Conservation (phyloP, 768 basidiomycete genomes). For the Lactarius vividus region DNA sequence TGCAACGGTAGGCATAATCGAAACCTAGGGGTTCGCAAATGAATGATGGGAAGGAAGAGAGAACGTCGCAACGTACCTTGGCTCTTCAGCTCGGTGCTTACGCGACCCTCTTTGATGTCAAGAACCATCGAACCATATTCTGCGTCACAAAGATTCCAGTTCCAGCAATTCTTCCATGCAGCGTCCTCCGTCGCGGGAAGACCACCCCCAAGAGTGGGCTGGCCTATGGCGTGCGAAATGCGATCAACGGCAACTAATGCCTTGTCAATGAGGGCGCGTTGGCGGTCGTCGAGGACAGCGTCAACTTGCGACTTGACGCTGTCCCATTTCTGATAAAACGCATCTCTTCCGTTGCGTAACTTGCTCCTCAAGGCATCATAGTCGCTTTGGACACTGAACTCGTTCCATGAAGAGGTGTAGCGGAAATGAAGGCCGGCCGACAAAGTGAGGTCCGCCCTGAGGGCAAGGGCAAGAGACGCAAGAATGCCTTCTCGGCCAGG, state of each 20-base stretch:
- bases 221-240: conserved; percentile 56
- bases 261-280: conserved; percentile 85
- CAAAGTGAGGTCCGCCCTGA: conserved; percentile 93
- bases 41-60: neutral
- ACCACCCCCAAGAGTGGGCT: conserved; percentile 40
- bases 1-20: conserved; percentile 91
- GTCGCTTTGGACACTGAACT: conserved; percentile 89
- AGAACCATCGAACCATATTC: conserved; percentile 86
- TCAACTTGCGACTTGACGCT: conserved; percentile 91
- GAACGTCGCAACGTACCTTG: conserved; percentile 57
- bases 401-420: conserved; percentile 94
- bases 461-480: conserved; percentile 80
- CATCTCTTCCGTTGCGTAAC: conserved; percentile 70
- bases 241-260: conserved; percentile 81
- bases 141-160: conserved; percentile 97
- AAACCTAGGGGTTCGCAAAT: conserved; percentile 55
- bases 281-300: conserved; percentile 84
- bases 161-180: conserved; percentile 99
- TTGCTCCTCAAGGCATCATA: conserved; percentile 87
- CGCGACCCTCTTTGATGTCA: conserved; percentile 87
- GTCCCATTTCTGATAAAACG: conserved; percentile 90
- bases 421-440: conserved; percentile 97
- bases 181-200: conserved; percentile 73
- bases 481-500: conserved; percentile 93
- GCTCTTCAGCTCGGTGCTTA: conserved; percentile 89